Evolutionary conservation across 2,329 filamentous ascomycete genomes (phyloP), one percentile per base, ranked within the genome.

Genomic region (Hyphodiscus sp.): DNA sequence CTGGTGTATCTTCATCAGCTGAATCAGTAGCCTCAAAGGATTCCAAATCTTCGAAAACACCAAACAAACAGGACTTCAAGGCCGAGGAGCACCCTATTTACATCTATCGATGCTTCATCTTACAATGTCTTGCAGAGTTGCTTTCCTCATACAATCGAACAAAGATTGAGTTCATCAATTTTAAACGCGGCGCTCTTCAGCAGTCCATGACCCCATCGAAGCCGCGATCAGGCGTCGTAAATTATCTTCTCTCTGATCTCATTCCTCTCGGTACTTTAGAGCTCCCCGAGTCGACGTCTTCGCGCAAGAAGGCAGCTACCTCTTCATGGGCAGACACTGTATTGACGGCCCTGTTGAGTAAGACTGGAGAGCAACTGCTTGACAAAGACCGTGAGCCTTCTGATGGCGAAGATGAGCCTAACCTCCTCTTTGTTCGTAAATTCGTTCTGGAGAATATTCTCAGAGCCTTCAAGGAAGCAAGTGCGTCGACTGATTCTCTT

Each of bases 81-180:
- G 77, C 89, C 1, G 91, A 96, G 49, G 87, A 96, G 33, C 91
- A 99, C 68, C 90, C 91, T 0, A 96, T 96, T 56, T 99, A 95
- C 72, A 86, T 97, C 50, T 99, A 97, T 67, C 84, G 94, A 47
- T 96, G 92, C 73, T 96, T 97, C 74, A 75, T 99, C 49, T 79
- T 99, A 30, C 91, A 94, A 67, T 96, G 91, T 65, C 75, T 99
- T 41, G 86, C 90, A 0, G 94, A 99, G 70, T 80, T 99, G 15
- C 76, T 99, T 15, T 85, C 88, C 53, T 95, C 87, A 65, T 99
- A 97, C 73, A 96, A 91, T 62, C 85, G 91, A 51, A 89, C 91
- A 9, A 99, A 99, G 76, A 83, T 99, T 44, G 95, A 99, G 68
- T 97, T 99, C 68, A 96, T 99, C 75, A 97, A 96, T 70, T 99